Base-by-base conservation (phyloP, 345 rosid species). In the Dovyalis caffra region DNA sequence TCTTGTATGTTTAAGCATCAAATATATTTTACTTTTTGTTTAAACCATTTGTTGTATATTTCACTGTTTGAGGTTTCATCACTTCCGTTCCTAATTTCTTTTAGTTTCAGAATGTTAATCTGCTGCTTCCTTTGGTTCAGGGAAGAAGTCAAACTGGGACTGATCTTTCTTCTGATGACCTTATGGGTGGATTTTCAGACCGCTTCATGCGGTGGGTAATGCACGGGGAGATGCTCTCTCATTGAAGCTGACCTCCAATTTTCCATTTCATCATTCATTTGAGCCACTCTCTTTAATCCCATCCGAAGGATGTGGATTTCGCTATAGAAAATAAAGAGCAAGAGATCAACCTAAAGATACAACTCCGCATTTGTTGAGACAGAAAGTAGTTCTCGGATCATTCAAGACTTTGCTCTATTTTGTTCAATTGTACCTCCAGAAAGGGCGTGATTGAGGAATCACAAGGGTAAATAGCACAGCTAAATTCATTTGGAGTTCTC, bases 171-270 rank as follows among this genome's bases (percentile, higher is more conserved):
- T 28, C 68, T 0, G 75, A 77, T 66, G 76, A 76, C 5, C 66
- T 53, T 37, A 29, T 65, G 56, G 68, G 72, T 40, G 84, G 79
- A 73, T 88, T 82, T 66, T 78, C 94, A 25, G 77, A 85, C 65
- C 82, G 86, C 60, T 95, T 90, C 63, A 72, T 57, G 38, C 80
- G 80, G 63, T 95, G 99, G 99, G 91, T 95, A 53, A 84, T 76
- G 34, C 73, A 88, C 21, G 97, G 92, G 51, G 92, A 82, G 62
- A 67, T 79, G 75, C 76, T 82, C 58, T 81, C 69, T 82, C 78
- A 16, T 15, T 79, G 77, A 74, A 56, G 33, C 78, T 16, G n/a
- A 34, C 14, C 10, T 2, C 60, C 26, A 5, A 60, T 64, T 68
- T 81, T 51, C 72, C 32, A 74, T 45, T 11, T 28, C 21, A 67